Percentiles rank a stretch among this genome's conserved stretches.
Evolutionary conservation across 352 stramenopile genomes (phyloP).

Genomic region (Thraustotheca clavata): DNA sequence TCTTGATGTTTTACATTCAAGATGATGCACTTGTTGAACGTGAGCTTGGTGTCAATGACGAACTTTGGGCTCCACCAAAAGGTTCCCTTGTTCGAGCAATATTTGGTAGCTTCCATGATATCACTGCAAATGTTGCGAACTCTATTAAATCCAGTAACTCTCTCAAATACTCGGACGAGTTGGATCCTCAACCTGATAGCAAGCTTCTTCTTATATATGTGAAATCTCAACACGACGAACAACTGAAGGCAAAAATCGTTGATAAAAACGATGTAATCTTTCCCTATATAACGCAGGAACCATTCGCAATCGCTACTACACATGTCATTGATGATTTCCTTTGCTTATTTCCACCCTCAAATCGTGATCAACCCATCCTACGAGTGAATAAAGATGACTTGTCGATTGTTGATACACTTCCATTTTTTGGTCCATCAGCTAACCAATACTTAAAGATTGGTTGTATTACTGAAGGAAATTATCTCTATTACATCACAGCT

Average conservation of each 20-base stretch:
- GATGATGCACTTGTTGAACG: neutral
- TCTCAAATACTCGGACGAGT: neutral
- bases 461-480: conserved; percentile 17
- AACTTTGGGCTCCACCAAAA: neutral
- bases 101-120: conserved; percentile 13
- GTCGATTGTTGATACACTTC: too few species aligned
- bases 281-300: neutral
- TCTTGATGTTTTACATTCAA: conserved; percentile 1
- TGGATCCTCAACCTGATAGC: neutral
- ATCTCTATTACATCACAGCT: conserved; percentile 8
- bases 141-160: neutral
- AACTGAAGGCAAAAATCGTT: neutral
- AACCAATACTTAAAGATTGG: too few species aligned
- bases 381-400: too few species aligned
- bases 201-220: neutral
- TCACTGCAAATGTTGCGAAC: neutral
- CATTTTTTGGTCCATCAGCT: too few species aligned
- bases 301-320: too few species aligned
- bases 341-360: too few species aligned
- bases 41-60: neutral
- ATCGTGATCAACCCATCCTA: too few species aligned
- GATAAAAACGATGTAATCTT: conserved; percentile 2
- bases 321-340: too few species aligned
- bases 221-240: neutral
- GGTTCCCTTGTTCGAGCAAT: neutral